Evolutionary conservation across 495 filamentous ascomycete species (phyloP).

Genomic region (Penicillium cosmopolitanum): DNA sequence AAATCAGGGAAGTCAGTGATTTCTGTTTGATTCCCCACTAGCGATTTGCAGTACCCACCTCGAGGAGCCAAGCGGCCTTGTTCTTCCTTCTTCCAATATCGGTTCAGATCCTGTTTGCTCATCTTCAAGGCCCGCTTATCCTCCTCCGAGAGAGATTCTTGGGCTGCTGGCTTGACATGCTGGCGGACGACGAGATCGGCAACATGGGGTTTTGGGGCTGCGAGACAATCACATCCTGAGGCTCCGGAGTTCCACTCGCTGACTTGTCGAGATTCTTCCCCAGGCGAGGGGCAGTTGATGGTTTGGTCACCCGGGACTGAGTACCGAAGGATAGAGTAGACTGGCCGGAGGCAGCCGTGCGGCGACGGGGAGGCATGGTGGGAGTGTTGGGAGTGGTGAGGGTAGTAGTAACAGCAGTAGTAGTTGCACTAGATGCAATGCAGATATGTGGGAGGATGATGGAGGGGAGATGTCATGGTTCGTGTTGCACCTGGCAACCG

Average conservation of each 20-base stretch:
- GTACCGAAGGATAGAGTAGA: constrained; percentile 76
- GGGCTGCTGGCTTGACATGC: constrained; percentile 43
- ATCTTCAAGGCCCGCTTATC: constrained; percentile 62
- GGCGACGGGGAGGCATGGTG: constrained; percentile 72
- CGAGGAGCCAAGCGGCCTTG: constrained; percentile 56
- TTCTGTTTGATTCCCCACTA: neutral
- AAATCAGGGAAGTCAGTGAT: constrained; percentile 13
- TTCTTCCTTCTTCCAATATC: constrained; percentile 76
- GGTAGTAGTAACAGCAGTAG: neutral
- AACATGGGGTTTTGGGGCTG: constrained; percentile 43
- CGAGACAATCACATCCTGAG: constrained; percentile 26
- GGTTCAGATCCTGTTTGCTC: constrained; percentile 63
- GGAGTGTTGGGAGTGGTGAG: neutral
- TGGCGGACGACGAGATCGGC: constrained; percentile 53
- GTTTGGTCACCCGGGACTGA: constrained; percentile 73
- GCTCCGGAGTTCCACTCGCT: constrained; percentile 33
- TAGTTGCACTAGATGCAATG: neutral
- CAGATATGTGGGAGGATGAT: neutral
- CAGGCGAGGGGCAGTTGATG: constrained; percentile 51
- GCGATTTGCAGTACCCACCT: constrained; percentile 30
- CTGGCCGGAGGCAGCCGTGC: constrained; percentile 60
- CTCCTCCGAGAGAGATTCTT: constrained; percentile 50
- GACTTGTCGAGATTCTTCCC: constrained; percentile 48
- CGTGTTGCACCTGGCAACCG: constrained; percentile 20
- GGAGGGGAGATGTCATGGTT: neutral